Evolutionary conservation across 2,329 filamentous ascomycete genomes (phyloP), one percentile per base, ranked within the genome.

Genomic region (Colletotrichum tofieldiae): DNA sequence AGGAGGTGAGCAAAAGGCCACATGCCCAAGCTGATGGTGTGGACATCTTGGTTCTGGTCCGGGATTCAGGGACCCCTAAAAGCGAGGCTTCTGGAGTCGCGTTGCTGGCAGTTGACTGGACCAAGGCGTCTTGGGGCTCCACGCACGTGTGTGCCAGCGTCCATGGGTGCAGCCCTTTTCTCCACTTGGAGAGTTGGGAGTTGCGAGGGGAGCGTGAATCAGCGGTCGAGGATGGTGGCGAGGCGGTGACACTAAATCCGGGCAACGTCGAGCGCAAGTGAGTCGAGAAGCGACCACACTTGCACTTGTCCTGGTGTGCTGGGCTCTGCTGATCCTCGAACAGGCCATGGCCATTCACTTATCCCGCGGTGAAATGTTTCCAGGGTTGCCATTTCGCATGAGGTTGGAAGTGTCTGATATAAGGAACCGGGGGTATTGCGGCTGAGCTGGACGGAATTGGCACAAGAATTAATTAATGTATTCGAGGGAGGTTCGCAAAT

Each of bases 21-120:
- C 55, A 59, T 59, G 55, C 16, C n/a, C 37, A n/a, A n/a, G 29
- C n/a, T 45, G 41, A 49, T 35, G 47, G 59, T 37, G 47, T 63
- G 47, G 14, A 12, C 60, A 51, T 63, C 60, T 52, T 37, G n/a
- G 26, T 49, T n/a, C 35, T 26, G 47, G 47, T 16, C 60, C 64
- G 41, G 49, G 47, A 59, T 59, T 29, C 20, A 29, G 35, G 63
- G 64, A 67, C 9, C 67, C 67, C 62, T 43, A 61, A 67, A 67
- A 56, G 55, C 67, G 23, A 41, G 35, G 35, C 35, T 37, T 9
- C 35, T 9, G 35, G 35, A 37, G 35, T 41, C 2, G 12, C 35
- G 32, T 56, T 54, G 41, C 41, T 63, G 20, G 26, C 35, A 26
- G 12, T 18, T 18, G 54, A 41, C n/a, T 26, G 54, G 63, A 3